Evolutionary conservation across 169 alveolate genomes (phyloP).

Genomic region (Cryptosporidium sp.): DNA sequence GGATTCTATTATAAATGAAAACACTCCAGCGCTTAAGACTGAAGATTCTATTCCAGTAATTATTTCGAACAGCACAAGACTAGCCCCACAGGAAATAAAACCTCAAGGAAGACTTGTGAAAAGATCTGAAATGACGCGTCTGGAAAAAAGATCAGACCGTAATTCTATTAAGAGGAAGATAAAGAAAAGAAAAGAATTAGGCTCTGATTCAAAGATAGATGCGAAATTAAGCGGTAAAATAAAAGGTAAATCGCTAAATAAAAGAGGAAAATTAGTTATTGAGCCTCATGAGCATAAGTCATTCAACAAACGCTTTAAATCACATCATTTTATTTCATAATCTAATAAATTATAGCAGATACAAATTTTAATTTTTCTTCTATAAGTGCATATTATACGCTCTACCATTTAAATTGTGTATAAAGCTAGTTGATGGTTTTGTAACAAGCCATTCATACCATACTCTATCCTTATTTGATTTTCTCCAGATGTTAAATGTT

Average conservation of each 20-base stretch:
- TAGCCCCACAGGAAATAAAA: constrained; percentile 69
- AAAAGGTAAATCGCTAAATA: neutral
- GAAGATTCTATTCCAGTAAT: constrained; percentile 66
- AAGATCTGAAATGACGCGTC: constrained; percentile 35
- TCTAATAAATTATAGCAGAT: neutral
- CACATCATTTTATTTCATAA: constrained; percentile 24
- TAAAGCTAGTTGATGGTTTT: constrained; percentile 26
- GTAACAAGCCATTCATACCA: constrained; percentile 89
- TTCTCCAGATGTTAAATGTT: constrained; percentile 81
- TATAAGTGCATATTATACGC: constrained; percentile 53
- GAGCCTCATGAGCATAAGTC: neutral
- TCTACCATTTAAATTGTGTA: constrained; percentile 77
- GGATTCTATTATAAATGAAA: neutral
- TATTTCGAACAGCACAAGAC: constrained; percentile 31
- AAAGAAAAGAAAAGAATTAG: neutral
- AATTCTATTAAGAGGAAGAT: constrained; percentile 14
- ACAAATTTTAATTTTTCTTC: neutral
- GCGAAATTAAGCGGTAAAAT: neutral
- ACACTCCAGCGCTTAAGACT: constrained; percentile 45
- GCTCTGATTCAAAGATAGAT: neutral
- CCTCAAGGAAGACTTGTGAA: constrained; percentile 2
- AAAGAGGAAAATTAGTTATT: neutral
- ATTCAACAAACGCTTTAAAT: constrained; percentile 15
- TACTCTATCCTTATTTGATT: constrained; percentile 78
- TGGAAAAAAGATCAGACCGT: constrained; percentile 29